Evolutionary conservation across 176 grass and related monocot genomes (phyloP), one percentile per base, ranked within the genome.

Genomic region (Alopecurus myosuroides): DNA sequence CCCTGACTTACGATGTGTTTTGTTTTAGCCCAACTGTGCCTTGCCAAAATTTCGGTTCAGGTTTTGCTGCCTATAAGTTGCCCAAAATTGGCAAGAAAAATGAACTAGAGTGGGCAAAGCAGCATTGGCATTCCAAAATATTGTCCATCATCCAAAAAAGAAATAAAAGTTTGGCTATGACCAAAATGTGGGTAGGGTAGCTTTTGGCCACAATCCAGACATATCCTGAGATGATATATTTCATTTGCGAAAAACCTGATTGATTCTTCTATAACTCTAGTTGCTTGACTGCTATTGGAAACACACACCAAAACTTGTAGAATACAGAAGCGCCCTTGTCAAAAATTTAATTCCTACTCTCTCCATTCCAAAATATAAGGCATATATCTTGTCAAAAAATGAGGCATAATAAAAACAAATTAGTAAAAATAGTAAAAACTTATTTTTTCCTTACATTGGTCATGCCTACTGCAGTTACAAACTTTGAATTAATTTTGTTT

Each of bases 401-500:
- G 11, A 41, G 40, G 40, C 40, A 9, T 41, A 61, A 61, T 61
- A 28, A 61, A 61, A 26, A 29, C n/a, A 61, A 55, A 5, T 55
- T n/a, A 55, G 19, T 57, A 57, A 57, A 62, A 11, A 23, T 25
- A 23, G 53, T 12, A 58, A 26, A 70, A 39, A 70, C 11, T 71
- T 42, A 77, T 55, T 40, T 11, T 88, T 28, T 36, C 46, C 52
- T 15, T 35, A 60, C 81, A 45, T 86, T 77, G 82, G 44, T 65
- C 36, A 23, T 33, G 45, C 6, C 20, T 45, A 26, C n/a, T 74
- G 37, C 50, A 79, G 66, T 40, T 73, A 50, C 48, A 39, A 26
- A 84, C 57, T 79, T 82, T 68, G 22, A 82, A 79, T 75, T 91
- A 4, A 25, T 86, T 13, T 41, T 88, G 49, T 89, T 87, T 44